phyloP scores from a whole-genome alignment of 495 filamentous ascomycete species.

The Hyaloscypha hepaticicola region DNA sequence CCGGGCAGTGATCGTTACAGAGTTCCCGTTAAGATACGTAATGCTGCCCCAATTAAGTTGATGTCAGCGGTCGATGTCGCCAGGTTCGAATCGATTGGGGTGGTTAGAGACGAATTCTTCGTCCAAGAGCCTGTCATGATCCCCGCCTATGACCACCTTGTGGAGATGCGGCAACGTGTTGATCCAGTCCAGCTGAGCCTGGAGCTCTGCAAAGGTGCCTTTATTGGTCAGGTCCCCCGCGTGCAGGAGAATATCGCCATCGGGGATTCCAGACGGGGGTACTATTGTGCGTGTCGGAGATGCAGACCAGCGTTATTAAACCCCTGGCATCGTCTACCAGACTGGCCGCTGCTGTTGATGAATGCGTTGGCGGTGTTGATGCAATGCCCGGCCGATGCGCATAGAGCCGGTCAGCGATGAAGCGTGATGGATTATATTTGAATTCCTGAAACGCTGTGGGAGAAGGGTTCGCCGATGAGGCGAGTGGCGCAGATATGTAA shows the following conservation, averaged over 20 bases:
- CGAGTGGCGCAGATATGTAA: background rate
- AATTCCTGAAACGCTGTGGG: background rate
- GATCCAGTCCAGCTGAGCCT: slow-evolving; percentile 70
- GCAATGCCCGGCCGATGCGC: background rate
- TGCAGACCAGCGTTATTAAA: background rate
- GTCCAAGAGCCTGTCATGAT: slow-evolving; percentile 41
- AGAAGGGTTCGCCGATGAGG: background rate
- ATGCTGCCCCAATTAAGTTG: slow-evolving; percentile 38
- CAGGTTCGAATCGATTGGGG: slow-evolving; percentile 25
- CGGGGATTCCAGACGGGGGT: slow-evolving; percentile 17
- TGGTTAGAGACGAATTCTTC: slow-evolving; percentile 30
- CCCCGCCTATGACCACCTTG: slow-evolving; percentile 75
- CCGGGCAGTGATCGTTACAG: background rate
- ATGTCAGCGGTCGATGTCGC: slow-evolving; percentile 31
- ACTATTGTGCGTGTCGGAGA: slow-evolving; percentile 32
- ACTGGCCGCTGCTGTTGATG: background rate
- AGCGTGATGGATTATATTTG: background rate
- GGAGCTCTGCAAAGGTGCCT: slow-evolving; percentile 62
- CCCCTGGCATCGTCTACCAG: background rate
- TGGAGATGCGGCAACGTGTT: slow-evolving; percentile 59
- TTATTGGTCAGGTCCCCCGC: slow-evolving; percentile 55
- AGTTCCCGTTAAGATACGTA: slow-evolving; percentile 40
- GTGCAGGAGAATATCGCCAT: slow-evolving; percentile 33
- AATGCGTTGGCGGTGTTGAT: background rate
- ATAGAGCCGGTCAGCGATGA: background rate